Conservation (phyloP, 2,329 filamentous ascomycete species). For the Corynespora cassiicola region DNA sequence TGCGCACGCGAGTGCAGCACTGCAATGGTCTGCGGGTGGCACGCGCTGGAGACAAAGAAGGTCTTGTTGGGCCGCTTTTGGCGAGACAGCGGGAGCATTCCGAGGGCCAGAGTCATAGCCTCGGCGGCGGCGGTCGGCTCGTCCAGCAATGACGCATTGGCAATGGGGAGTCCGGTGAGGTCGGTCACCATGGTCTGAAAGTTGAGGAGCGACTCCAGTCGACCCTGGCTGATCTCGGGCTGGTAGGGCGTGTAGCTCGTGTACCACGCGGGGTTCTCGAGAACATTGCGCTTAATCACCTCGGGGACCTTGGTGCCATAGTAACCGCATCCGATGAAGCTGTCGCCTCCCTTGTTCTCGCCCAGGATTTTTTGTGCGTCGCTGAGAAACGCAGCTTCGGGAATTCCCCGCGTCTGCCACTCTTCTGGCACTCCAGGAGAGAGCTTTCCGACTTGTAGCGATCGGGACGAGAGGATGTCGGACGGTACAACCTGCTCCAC, state of each 20-base stretch:
- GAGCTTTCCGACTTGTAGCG: constrained; percentile 60
- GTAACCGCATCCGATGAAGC: constrained; percentile 87
- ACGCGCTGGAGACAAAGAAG: constrained; percentile 81
- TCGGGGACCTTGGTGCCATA: constrained; percentile 84
- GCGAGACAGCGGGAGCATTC: constrained; percentile 72
- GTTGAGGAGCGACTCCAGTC: constrained; percentile 90
- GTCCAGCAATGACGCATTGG: constrained; percentile 90
- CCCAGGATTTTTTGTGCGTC: constrained; percentile 62
- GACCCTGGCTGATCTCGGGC: constrained; percentile 94
- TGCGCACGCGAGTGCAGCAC: constrained; percentile 85
- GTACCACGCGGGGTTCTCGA: constrained; percentile 96
- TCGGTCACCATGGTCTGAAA: constrained; percentile 94
- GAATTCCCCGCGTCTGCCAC: constrained; percentile 42
- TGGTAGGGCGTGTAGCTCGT: constrained; percentile 98
- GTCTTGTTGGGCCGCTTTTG: constrained; percentile 79
- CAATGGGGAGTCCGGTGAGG: constrained; percentile 82
- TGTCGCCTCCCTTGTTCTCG: constrained; percentile 68
- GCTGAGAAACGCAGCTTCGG: constrained; percentile 67
- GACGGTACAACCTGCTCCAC: constrained; percentile 82
- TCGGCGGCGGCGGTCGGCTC: constrained; percentile 93
- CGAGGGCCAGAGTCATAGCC: constrained; percentile 92
- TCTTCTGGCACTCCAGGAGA: constrained; percentile 49
- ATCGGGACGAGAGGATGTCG: constrained; percentile 74
- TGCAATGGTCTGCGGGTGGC: constrained; percentile 84
- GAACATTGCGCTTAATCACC: constrained; percentile 89